These are phyloP conservation scores for Darksidea phi DNA, from an alignment of 495 filamentous ascomycete genomes.

Conservation along the genomic window DNA sequence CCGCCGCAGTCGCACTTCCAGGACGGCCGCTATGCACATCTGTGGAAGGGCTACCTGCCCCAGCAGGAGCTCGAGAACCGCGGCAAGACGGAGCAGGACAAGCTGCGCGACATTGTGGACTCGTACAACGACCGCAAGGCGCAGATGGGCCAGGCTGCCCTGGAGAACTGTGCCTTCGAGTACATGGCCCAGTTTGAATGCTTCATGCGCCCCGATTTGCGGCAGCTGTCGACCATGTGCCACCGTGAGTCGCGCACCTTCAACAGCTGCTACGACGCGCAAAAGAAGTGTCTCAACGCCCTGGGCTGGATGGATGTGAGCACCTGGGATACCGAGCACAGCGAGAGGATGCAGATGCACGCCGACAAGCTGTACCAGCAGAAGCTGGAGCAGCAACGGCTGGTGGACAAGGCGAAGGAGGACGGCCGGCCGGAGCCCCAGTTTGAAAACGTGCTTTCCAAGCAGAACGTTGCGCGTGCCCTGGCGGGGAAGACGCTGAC, in stretches of 20 bases:
- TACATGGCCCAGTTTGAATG: constrained; percentile 73
- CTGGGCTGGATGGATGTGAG: constrained; percentile 78
- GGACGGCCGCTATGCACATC: constrained; percentile 89
- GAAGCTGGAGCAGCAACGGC: constrained; percentile 74
- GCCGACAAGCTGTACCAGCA: constrained; percentile 84
- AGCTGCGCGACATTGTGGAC: constrained; percentile 72
- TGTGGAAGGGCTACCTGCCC: constrained; percentile 86
- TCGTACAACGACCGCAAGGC: constrained; percentile 78
- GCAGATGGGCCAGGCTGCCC: constrained; percentile 72
- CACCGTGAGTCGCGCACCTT: constrained; percentile 65
- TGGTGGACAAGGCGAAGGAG: constrained; percentile 62
- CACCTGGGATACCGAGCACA: constrained; percentile 62
- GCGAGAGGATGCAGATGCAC: constrained; percentile 94
- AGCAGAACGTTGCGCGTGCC: constrained; percentile 22
- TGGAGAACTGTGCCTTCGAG: constrained; percentile 92
- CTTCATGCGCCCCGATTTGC: constrained; percentile 63
- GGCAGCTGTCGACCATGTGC: constrained; percentile 69
- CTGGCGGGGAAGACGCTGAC: constrained; percentile 7
- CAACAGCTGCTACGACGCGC: constrained; percentile 77
- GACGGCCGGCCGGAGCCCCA: constrained; percentile 33
- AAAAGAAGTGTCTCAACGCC: constrained; percentile 83
- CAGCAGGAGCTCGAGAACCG: constrained; percentile 60
- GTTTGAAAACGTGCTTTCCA: constrained; percentile 35
- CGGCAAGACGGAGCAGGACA: constrained; percentile 68
- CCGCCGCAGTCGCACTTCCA: constrained; percentile 60